A percentile compares a stretch with the other conserved stretches of the same genome.
Conservation (phyloP, 129 eudicot species). For the Deinandra increscens region DNA sequence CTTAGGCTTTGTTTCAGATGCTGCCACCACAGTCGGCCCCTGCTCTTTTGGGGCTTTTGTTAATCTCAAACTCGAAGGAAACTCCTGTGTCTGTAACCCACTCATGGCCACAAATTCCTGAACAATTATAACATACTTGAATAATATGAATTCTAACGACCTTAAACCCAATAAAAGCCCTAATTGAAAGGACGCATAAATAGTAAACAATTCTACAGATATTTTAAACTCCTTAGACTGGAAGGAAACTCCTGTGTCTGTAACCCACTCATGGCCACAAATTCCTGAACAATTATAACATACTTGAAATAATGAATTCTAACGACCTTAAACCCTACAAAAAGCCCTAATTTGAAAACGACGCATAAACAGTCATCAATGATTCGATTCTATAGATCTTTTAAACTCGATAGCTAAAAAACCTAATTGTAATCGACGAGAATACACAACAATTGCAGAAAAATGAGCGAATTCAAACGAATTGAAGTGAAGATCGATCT, state of each 20-base stretch:
- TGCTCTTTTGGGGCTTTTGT: constrained; percentile 43
- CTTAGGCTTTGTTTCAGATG: constrained; percentile 69
- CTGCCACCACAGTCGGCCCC: constrained; percentile 31
- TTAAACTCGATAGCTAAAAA: background rate
- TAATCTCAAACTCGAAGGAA: constrained; percentile 37
- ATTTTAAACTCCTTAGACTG: background rate
- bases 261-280: constrained; percentile 47
- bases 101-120: constrained; percentile 44
- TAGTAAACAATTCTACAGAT: background rate
- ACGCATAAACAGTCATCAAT: background rate
- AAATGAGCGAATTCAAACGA: too few relatives aligned
- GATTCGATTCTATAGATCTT: background rate
- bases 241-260: constrained; percentile 45
- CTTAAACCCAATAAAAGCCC: constrained; percentile 9
- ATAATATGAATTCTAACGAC: too few relatives aligned
- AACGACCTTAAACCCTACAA: background rate
- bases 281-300: constrained; percentile 19
- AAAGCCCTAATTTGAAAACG: background rate
- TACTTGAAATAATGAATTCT: background rate
- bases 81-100: constrained; percentile 45
- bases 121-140: background rate
- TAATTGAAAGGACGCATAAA: background rate
- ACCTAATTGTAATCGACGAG: background rate
- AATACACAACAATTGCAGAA: background rate
- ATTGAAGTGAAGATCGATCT: too few relatives aligned